phyloP scores from a whole-genome alignment of 2,329 filamentous ascomycete species.

The Fusarium cicatricum region DNA sequence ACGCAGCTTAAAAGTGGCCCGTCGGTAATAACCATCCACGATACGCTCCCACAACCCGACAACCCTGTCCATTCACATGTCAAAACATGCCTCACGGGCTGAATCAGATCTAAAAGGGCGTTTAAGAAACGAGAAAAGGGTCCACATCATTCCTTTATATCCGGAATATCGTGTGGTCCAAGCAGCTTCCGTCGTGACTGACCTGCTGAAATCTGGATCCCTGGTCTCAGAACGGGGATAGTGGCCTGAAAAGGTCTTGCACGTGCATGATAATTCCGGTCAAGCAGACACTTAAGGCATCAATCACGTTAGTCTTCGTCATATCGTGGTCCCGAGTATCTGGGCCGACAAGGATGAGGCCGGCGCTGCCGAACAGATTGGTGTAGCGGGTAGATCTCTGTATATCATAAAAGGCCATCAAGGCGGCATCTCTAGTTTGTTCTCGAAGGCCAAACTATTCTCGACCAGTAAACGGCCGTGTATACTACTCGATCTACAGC shows the following conservation, averaged over 20 bases:
- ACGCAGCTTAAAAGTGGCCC: too few relatives aligned
- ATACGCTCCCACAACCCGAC: too few relatives aligned
- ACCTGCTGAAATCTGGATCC: neutral
- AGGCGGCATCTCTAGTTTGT: too few relatives aligned
- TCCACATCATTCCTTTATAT: slow-evolving; percentile 14
- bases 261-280: neutral
- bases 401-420: slow-evolving; percentile 23
- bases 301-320: slow-evolving; percentile 18
- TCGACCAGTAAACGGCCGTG: slow-evolving; percentile 6
- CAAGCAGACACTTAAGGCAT: neutral
- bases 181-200: neutral
- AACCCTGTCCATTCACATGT: too few relatives aligned
- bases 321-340: neutral
- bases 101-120: too few relatives aligned
- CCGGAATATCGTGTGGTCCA: slow-evolving; percentile 27
- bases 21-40: too few relatives aligned
- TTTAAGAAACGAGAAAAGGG: too few relatives aligned
- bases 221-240: neutral
- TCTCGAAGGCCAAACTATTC: neutral
- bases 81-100: too few relatives aligned
- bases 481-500: neutral
- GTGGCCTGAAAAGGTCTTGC: too few relatives aligned
- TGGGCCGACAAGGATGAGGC: neutral
- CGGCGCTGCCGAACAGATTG: slow-evolving; percentile 23
- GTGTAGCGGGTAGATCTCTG: slow-evolving; percentile 10